Evolutionary conservation across 352 stramenopile species (phyloP), one percentile per base, ranked within the genome.

Genomic region (Globisporangium iwayamae): DNA sequence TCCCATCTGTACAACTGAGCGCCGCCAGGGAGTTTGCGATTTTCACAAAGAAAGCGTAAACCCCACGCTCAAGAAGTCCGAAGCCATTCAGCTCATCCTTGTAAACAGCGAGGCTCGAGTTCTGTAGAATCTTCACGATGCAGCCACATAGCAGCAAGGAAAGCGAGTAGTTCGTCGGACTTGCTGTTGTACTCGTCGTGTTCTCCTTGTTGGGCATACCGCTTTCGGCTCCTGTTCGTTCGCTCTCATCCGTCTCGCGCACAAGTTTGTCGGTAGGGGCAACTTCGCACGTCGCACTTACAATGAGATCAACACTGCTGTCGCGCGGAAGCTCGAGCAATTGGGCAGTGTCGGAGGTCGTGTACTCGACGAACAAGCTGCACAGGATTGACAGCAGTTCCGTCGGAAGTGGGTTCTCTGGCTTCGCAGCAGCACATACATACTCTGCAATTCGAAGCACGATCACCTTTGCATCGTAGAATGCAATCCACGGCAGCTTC

Each of bases 371-470:
- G n/a, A 91, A 81, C 45, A 89, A 60, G n/a, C 68, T 84, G 58
- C 78, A 85, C 2, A 94, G 54, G 9, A 91, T 75, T 0, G 77
- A 81, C 14, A 94, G 66, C 43, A 92, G 81, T 22, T 91, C 80
- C 25, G 78, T 70, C 25, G 82, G 76, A 18, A 87, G 56, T 7
- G 70, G 51, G 2, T 70, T 70, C 2, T 89, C 76, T 16, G 72
- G 48, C 39, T 72, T 74, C 36, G 79, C 83, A 36, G 78, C 71
- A 22, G 75, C 83, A 53, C 82, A 90, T 10, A 91, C 80, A 45
- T 91, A 90, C 62, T 94, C 82, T n/a, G 89, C 83, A 25, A 90
- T 85, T 18, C 81, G 73, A 25, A 94, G 70, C 8, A 90, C 87
- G 62, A 91, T 90, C 14, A 89, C 71, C 47, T 81, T 74, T 3